Conservation (phyloP, 208 protist species). For the Naegleria fowleri region DNA sequence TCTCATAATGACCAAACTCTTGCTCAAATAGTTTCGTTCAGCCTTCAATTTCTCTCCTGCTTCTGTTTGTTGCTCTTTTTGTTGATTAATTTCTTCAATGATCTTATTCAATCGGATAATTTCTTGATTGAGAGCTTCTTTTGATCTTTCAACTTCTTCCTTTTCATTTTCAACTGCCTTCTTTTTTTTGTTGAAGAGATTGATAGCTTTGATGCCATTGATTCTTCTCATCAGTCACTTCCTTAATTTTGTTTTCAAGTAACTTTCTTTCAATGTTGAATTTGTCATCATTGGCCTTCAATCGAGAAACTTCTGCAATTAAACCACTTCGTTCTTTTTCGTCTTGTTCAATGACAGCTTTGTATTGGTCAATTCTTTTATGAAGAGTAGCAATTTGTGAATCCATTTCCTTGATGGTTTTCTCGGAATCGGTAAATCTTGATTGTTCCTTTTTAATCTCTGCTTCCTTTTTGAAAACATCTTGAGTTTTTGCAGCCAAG, state of each 20-base stretch:
- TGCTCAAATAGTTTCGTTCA: slow-evolving; percentile 14
- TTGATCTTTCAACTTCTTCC: slow-evolving; percentile 41
- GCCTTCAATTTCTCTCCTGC: slow-evolving; percentile 39
- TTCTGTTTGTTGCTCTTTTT: slow-evolving; percentile 46
- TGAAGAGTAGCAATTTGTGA: slow-evolving; percentile 29
- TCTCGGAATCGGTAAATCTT: neutral
- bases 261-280: slow-evolving; percentile 30
- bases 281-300: slow-evolving; percentile 53
- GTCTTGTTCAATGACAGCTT: slow-evolving; percentile 67
- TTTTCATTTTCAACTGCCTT: slow-evolving; percentile 46
- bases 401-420: slow-evolving; percentile 36
- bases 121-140: slow-evolving; percentile 35
- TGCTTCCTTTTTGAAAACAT: slow-evolving; percentile 54
- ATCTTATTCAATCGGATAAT: slow-evolving; percentile 42
- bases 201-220: neutral
- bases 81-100: slow-evolving; percentile 39
- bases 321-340: slow-evolving; percentile 63
- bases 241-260: neutral
- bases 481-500: slow-evolving; percentile 53
- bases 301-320: slow-evolving; percentile 48
- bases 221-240: neutral
- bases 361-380: slow-evolving; percentile 57
- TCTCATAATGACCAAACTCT: neutral
- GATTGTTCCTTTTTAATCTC: slow-evolving; percentile 41
- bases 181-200: slow-evolving; percentile 38